Evolutionary conservation across 2,329 filamentous ascomycete genomes (phyloP), one percentile per base, ranked within the genome.

Genomic region (Pseudovirgaria hyperparasitica): DNA sequence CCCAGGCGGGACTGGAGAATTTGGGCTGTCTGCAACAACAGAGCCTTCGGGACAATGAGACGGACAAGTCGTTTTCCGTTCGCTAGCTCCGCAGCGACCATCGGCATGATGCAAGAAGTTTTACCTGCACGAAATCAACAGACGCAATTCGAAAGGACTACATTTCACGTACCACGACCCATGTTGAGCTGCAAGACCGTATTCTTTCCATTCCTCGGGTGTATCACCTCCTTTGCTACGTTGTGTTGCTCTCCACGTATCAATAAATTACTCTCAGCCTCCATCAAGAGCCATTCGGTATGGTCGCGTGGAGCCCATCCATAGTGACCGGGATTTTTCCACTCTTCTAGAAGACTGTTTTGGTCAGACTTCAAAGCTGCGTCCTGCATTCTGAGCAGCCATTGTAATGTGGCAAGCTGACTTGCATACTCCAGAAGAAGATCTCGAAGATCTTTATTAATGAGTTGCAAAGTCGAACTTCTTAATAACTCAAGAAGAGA

Each of bases 61-160:
- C 72, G 48, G 0, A 59, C 57, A 0, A 77, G 45, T 0, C 51
- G 49, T 0, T 45, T 43, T 26, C 47, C 48, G 30, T 53, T 28
- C 3, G 53, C 48, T 4, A 54, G 30, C 5, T 35, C 34, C 4
- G 63, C 49, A 0, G 65, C 63, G 0, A 74, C 61, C 5, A 76
- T 70, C 0, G 74, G 76, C 0, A 76, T 60, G 25, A 85, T 81
- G 2, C 80, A 68, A 0, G 75, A 76, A 0, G 69, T 72, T 45
- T 74, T 75, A 0, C 69, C 65, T 67, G 23, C 13, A 22, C 22
- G 10, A 16, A 24, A 27, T 37, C 28, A 36, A 21, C 9, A 30
- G 23, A 17, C 7, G 2, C 18, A 26, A 15, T 19, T 11, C 17
- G 11, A 14, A 20, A 13, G 11, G 16, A n/a, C 11, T 13, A n/a